Conservation (phyloP, 1,284 basidiomycete genomes). For the Puccinia sorghi region DNA sequence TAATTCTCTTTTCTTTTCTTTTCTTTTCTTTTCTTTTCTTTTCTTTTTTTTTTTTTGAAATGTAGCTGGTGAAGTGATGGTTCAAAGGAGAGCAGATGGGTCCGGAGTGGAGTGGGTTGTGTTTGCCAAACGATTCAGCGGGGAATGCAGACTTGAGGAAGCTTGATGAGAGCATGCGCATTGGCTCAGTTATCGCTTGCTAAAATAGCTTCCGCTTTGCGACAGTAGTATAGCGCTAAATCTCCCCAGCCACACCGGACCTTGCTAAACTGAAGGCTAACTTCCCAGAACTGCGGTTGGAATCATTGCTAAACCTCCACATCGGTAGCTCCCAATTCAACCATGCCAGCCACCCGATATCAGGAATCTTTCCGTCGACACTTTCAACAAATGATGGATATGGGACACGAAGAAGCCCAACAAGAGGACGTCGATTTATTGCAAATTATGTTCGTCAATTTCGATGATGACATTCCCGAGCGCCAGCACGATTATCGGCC, state of each 20-base stretch:
- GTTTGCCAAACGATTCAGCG: too few species aligned
- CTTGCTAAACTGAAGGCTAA: too few species aligned
- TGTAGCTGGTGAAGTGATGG: too few species aligned
- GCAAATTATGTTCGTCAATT: background rate
- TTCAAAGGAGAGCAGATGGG: too few species aligned
- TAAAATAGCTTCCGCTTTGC: background rate
- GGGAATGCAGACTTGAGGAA: too few species aligned
- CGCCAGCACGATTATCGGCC: background rate
- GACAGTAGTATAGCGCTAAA: background rate
- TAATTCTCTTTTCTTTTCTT: too few species aligned
- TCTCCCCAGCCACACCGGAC: background rate
- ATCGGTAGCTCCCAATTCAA: background rate
- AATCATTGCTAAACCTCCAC: background rate
- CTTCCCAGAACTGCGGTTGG: background rate
- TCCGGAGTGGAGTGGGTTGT: too few species aligned
- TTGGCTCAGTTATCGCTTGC: background rate
- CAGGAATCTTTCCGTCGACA: background rate
- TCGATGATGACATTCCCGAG: background rate
- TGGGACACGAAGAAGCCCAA: background rate
- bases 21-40: too few species aligned
- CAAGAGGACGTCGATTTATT: background rate
- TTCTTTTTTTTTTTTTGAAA: too few species aligned
- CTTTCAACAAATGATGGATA: background rate
- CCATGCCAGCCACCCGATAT: background rate
- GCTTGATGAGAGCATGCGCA: background rate